Evolutionary conservation across 805 yeast genomes (phyloP).

Genomic region (Lipomyces spencermartinsiae): DNA sequence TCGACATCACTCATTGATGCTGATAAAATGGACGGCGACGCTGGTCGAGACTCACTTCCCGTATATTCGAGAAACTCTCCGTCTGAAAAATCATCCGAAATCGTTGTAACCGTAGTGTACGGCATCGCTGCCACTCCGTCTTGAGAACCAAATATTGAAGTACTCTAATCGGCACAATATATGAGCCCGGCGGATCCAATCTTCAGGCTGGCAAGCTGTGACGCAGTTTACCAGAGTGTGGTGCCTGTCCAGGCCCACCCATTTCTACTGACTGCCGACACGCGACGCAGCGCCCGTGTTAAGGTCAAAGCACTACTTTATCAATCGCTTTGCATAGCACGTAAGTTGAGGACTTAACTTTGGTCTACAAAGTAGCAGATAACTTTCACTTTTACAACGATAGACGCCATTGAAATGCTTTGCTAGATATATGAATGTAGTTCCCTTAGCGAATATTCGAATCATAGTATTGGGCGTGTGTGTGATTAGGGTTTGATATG

Average conservation of each 20-base stretch:
- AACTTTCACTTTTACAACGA: no score
- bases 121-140: background rate
- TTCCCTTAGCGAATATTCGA: no score
- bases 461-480: no score
- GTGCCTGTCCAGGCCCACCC: background rate
- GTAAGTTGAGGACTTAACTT: no score
- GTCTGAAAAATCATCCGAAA: conserved; percentile 1
- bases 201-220: background rate
- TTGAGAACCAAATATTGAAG: background rate
- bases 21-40: conserved; percentile 1
- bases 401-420: no score
- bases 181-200: background rate
- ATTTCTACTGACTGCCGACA: background rate
- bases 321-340: no score
- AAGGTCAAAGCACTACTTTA: no score
- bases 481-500: no score
- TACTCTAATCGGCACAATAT: background rate
- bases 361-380: no score
- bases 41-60: background rate
- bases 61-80: conserved; percentile 6
- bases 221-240: background rate
- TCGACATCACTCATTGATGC: background rate
- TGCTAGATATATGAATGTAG: no score
- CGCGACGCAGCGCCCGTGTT: background rate
- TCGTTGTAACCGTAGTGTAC: background rate